Base-by-base conservation (phyloP, 2,329 filamentous ascomycete species). In the Cladosporium sp. region DNA sequence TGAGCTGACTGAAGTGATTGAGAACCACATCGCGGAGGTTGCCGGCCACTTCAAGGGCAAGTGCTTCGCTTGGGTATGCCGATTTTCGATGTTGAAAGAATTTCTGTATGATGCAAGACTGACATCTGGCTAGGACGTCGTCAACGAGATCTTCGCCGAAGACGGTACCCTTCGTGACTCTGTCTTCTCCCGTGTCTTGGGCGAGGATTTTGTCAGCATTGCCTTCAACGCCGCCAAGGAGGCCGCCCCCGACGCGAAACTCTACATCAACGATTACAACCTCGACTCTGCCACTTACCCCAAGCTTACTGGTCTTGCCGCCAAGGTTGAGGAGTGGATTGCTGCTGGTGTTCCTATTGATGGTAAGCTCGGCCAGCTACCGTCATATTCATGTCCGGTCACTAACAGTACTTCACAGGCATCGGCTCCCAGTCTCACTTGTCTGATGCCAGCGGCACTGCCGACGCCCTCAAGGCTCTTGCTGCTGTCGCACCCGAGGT, bases 241-340 rank as follows among this genome's bases (percentile, higher is more conserved):
- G 18, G 47, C 47, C 7, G 86, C 89, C 63, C 83, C 85, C 1
- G 61, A 69, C 50, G 84, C 83, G 2, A 85, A 84, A 69, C 74
- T 89, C 29, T 90, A 87, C 73, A 86, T 89, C 70, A 90, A 89
- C 68, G 85, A 89, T 61, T 76, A 75, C 64, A 77, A 75, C 71
- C 77, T 86, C 45, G 84, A 86, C 70, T 73, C 67, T 40, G 75
- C 83, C n/a, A 74, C 59, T 56, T 77, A 78, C 60, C 71, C 77
- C 56, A 89, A 89, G 72, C 73, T 73, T 3, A 70, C 67, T 12
- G 74, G 69, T 41, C 80, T 85, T 72, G 41, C 41, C 40, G 72
- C 78, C 3, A 65, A 64, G 30, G 84, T 89, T 57, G 78, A 79
- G 61, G 77, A 82, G 62, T 86, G 83, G 83, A 61, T 81, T 44